Conservation (phyloP, 2,329 filamentous ascomycete species). For the Xylaria sp. region DNA sequence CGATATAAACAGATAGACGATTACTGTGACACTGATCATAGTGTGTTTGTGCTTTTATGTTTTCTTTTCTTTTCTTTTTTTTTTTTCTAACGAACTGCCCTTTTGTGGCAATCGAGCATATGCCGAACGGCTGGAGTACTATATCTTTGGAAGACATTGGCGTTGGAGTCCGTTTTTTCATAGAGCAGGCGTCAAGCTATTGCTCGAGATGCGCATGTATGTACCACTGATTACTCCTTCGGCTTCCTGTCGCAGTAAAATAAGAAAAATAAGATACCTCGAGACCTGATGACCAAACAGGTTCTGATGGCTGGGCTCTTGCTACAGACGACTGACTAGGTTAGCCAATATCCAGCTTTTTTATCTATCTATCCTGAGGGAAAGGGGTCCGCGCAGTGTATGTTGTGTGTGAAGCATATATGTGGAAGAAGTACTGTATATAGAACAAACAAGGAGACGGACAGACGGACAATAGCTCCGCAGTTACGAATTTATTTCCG, state of each 20-base stretch:
- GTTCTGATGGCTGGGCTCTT: background rate
- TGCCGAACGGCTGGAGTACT: background rate
- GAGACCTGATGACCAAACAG: conserved; percentile 10
- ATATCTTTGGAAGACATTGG: background rate
- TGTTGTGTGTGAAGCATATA: background rate
- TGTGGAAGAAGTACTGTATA: background rate
- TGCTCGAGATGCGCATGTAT: background rate
- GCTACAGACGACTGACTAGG: background rate
- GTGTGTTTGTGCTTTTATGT: background rate
- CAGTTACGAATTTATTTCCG: background rate
- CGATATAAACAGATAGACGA: background rate
- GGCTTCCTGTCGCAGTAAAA: background rate
- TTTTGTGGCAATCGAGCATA: background rate
- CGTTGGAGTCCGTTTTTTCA: background rate
- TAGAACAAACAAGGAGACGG: background rate
- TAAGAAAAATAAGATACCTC: conserved; percentile 18
- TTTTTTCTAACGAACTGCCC: conserved; percentile 9
- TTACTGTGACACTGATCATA: background rate
- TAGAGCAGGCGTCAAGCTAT: conserved; percentile 1
- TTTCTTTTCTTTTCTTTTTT: too few relatives aligned
- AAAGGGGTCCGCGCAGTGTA: background rate
- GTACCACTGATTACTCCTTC: conserved; percentile 3
- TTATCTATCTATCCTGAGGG: too few relatives aligned
- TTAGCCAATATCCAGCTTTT: background rate
- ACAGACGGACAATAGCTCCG: background rate